phyloP scores from a whole-genome alignment of 495 filamentous ascomycete species.

The Aspergillus taichungensis region DNA sequence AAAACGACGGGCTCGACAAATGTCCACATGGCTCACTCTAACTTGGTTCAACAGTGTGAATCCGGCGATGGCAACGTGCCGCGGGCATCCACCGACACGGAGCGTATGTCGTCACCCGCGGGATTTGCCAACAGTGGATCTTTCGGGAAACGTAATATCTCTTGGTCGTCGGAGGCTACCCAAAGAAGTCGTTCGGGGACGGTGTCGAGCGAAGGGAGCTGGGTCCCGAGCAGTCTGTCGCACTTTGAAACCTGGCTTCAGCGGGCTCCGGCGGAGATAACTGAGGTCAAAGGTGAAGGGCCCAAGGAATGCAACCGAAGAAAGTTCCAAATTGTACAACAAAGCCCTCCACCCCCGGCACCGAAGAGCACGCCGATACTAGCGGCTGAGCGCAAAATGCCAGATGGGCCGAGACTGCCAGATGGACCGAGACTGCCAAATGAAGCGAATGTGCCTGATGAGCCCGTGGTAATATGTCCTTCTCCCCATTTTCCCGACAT shows the following conservation, averaged over 20 bases:
- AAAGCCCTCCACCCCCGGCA: constrained; percentile 27
- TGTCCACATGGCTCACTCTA: constrained; percentile 33
- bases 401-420: no score
- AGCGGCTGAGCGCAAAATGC: no score
- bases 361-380: constrained; percentile 4
- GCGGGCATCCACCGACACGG: constrained; percentile 1
- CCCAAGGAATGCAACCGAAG: constrained; percentile 26
- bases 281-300: constrained; percentile 17
- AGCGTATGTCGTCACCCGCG: constrained; percentile 10
- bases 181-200: constrained; percentile 31
- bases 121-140: constrained; percentile 7
- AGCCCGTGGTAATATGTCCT: constrained; percentile 15
- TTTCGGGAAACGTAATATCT: constrained; percentile 7
- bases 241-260: constrained; percentile 39
- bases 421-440: no score
- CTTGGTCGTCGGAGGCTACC: constrained; percentile 11
- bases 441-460: constrained; percentile 18
- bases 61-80: constrained; percentile 11
- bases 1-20: constrained; percentile 17
- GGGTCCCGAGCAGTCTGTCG: constrained; percentile 34
- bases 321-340: constrained; percentile 36
- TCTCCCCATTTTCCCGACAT: constrained; percentile 3
- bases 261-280: constrained; percentile 26
- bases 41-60: constrained; percentile 25
- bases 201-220: constrained; percentile 36